Conservation (phyloP, 2,329 filamentous ascomycete genomes). For the Aphanocladium album region DNA sequence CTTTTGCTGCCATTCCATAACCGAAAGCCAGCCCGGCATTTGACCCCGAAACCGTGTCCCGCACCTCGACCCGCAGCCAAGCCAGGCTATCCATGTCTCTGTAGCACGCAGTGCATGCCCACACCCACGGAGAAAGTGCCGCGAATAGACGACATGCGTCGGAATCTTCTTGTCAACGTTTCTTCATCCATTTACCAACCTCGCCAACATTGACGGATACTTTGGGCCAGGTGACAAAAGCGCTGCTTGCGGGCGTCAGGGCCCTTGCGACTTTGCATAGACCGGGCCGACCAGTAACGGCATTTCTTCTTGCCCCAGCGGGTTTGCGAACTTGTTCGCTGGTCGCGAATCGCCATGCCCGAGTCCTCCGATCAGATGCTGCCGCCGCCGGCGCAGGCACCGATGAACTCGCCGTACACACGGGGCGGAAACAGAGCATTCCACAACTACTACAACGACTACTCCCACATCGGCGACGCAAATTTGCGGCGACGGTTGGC, state of each 20-base stretch:
- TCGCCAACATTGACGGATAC: too few relatives aligned
- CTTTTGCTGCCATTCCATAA: not conserved
- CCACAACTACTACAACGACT: conserved; percentile 71
- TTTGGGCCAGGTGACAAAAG: too few relatives aligned
- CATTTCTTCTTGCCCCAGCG: not conserved
- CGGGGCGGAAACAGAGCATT: conserved; percentile 64
- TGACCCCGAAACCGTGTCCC: conserved; percentile 1
- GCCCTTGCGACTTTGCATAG: not conserved
- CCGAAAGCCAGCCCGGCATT: not conserved
- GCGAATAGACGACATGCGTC: not conserved
- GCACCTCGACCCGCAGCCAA: not conserved
- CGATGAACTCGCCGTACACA: conserved; percentile 34
- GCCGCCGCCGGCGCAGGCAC: conserved; percentile 33
- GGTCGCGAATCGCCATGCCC: not conserved
- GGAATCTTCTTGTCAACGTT: not conserved
- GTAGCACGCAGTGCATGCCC: not conserved
- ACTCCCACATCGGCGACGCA: conserved; percentile 61
- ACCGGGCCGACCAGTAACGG: not conserved
- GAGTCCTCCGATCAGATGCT: conserved; percentile 33
- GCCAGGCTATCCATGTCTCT: conserved; percentile 4
- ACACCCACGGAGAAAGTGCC: not conserved
- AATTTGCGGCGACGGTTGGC: conserved; percentile 71
- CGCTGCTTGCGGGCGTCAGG: too few relatives aligned
- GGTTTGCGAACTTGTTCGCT: not conserved
- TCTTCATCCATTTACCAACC: too few relatives aligned